Evolutionary conservation across 306 rosid species (phyloP).

Genomic region (Senna tora): DNA sequence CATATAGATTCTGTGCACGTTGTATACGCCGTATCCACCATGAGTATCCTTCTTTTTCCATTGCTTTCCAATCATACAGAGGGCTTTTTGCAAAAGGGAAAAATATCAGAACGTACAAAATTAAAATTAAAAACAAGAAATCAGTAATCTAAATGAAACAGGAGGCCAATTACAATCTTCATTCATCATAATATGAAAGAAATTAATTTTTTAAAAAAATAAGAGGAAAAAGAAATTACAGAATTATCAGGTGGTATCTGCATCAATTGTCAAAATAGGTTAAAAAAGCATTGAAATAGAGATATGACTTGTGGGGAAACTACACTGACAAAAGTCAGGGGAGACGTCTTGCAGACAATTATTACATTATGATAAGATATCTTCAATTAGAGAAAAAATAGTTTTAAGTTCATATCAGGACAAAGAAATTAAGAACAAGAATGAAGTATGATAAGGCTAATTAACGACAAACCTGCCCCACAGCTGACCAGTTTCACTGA

Average conservation of each 20-base stretch:
- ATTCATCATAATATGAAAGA: background rate
- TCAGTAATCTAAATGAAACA: constrained; percentile 32
- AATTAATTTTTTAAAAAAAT: background rate
- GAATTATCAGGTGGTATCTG: constrained; percentile 19
- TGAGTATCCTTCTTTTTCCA: constrained; percentile 91
- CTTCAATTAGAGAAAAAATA: constrained; percentile 15
- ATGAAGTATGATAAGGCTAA: constrained; percentile 7
- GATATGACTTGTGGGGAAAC: constrained; percentile 11
- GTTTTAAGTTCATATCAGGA: constrained; percentile 26
- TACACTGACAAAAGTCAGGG: constrained; percentile 1
- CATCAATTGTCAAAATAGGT: background rate
- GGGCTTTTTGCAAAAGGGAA: constrained; percentile 58
- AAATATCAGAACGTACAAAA: constrained; percentile 31
- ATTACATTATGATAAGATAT: constrained; percentile 29
- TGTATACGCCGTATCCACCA: constrained; percentile 91
- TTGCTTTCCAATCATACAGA: constrained; percentile 91
- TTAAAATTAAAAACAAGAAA: constrained; percentile 19
- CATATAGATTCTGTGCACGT: constrained; percentile 82
- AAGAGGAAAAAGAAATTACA: constrained; percentile 11
- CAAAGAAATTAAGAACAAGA: constrained; percentile 23
- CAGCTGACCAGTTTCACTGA: constrained; percentile 96
- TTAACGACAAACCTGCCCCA: constrained; percentile 76
- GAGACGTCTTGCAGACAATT: background rate
- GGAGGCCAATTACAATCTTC: constrained; percentile 1
- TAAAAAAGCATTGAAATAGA: constrained; percentile 16